Evolutionary conservation across 306 rosid species (phyloP).

Genomic region (Sindora glabra): DNA sequence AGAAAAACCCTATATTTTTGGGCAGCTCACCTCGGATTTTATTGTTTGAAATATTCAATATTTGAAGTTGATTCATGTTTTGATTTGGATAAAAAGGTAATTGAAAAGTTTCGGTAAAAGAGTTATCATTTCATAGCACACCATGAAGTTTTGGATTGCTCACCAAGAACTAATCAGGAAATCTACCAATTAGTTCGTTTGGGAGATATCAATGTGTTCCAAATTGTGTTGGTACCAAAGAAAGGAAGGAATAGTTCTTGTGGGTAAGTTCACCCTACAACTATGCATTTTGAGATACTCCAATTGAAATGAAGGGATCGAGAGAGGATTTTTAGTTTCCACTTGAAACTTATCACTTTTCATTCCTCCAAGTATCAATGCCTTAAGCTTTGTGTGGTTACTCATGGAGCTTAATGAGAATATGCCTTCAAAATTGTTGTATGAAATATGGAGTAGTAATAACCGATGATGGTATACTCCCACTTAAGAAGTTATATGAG

Average conservation of each 20-base stretch:
- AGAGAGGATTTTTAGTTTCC: slow-evolving; percentile 3
- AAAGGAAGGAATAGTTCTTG: too few relatives aligned
- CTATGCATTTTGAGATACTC: too few relatives aligned
- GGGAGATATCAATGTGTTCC: too few relatives aligned
- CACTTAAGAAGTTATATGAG: background rate
- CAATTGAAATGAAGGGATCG: background rate
- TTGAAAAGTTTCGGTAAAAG: background rate
- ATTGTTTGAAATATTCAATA: background rate
- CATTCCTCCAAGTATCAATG: background rate
- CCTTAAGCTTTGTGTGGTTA: background rate
- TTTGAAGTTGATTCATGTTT: background rate
- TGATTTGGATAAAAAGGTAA: background rate
- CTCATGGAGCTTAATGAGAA: slow-evolving; percentile 3
- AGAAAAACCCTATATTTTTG: background rate
- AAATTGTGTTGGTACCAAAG: too few relatives aligned
- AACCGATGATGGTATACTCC: background rate
- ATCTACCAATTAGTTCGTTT: too few relatives aligned
- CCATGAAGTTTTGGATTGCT: background rate
- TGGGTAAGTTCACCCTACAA: too few relatives aligned
- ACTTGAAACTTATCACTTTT: background rate
- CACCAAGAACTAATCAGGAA: too few relatives aligned
- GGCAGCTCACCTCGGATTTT: background rate
- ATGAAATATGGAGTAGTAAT: background rate
- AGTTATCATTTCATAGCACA: background rate
- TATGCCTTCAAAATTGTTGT: background rate